Evolutionary conservation across 2,329 filamentous ascomycete genomes (phyloP).

Genomic region (Coleophoma crateriformis): DNA sequence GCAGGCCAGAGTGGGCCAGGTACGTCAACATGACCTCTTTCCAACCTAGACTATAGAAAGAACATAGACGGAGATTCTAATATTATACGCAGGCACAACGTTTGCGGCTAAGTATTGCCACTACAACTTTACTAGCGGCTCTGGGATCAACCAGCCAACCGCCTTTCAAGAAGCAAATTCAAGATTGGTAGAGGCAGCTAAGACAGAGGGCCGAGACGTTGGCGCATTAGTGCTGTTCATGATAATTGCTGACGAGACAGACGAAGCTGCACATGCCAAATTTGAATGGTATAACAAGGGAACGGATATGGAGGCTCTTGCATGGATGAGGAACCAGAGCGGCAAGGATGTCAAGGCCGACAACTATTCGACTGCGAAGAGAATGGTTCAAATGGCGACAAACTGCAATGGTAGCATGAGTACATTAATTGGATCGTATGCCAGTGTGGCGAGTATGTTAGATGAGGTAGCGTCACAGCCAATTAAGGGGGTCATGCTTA

Average conservation of each 20-base stretch:
- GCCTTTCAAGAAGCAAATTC: constrained; percentile 15
- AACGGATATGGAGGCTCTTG: constrained; percentile 17
- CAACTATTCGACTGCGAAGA: constrained; percentile 13
- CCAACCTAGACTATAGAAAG: too few relatives aligned
- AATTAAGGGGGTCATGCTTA: constrained; percentile 23
- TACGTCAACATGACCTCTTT: too few relatives aligned
- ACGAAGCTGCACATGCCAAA: constrained; percentile 20
- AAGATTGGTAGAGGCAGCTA: constrained; percentile 19
- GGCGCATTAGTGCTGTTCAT: constrained; percentile 23
- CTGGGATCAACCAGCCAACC: constrained; percentile 21
- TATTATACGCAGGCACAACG: constrained; percentile 13
- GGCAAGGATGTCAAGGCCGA: constrained; percentile 21
- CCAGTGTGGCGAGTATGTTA: constrained; percentile 20
- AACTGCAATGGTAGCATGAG: constrained; percentile 13
- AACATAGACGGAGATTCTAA: too few relatives aligned
- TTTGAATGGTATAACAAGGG: constrained; percentile 23
- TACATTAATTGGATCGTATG: constrained; percentile 19
- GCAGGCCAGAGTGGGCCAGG: constrained; percentile 17
- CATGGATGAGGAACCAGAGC: constrained; percentile 20
- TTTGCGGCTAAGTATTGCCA: constrained; percentile 21
- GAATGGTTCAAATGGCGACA: neutral
- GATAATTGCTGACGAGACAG: constrained; percentile 21
- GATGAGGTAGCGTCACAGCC: constrained; percentile 20
- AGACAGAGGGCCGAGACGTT: constrained; percentile 19
- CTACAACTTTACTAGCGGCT: constrained; percentile 23